These are phyloP conservation scores for Trifolium dubium DNA, from an alignment of 306 rosid species.

Conservation along the genomic window DNA sequence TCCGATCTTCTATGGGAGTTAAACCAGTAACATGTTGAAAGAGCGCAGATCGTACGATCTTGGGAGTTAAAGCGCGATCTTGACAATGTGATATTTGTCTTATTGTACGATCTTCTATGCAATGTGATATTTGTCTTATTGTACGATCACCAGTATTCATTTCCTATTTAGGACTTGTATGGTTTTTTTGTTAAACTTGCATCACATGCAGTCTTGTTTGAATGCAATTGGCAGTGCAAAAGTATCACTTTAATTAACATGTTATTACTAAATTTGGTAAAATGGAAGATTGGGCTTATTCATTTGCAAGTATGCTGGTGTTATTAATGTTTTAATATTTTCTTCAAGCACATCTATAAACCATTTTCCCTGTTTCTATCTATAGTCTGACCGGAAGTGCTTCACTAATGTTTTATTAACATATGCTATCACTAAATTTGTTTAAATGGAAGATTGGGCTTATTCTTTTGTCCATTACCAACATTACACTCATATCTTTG, in stretches of 20 bases:
- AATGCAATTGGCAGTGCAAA: background rate
- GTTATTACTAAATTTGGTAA: background rate
- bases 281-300: background rate
- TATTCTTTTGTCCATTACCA: background rate
- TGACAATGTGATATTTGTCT: background rate
- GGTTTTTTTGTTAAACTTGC: background rate
- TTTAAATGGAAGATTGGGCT: background rate
- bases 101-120: no score
- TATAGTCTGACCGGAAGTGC: background rate
- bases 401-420: background rate
- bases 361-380: background rate
- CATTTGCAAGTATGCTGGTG: background rate
- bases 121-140: background rate
- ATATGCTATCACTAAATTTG: background rate
- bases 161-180: background rate
- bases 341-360: no score
- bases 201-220: background rate
- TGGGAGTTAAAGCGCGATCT: no score
- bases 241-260: background rate
- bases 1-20: no score
- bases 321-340: no score
- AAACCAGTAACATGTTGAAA: no score
- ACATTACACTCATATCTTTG: constrained; percentile 8
- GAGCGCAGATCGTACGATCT: no score
- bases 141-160: background rate